Evolutionary conservation across 805 yeast species (phyloP), one percentile per base, ranked within the genome.

Genomic region (Saturnispora halmiae): DNA sequence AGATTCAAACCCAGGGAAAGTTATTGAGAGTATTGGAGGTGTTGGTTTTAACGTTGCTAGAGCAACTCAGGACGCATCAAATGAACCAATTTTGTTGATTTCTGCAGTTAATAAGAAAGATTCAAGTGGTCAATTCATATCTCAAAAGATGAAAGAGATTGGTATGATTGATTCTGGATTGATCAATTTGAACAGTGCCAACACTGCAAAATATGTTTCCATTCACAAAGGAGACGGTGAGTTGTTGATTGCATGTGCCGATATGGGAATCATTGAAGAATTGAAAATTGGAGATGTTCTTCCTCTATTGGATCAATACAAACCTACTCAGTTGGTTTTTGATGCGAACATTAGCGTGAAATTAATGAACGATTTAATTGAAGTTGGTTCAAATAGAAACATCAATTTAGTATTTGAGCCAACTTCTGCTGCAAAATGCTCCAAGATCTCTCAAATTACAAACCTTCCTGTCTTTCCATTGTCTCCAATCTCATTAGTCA

Each of bases 11-110:
- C 92, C 92, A 0, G 87, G 92, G 0, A 54, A 51, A 0, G 38
- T 45, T 1, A 67, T 74, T 5, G 51, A 58, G 1, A 67, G 77
- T 2, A 55, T 84, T 7, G 96, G 95, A 1, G 96, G 95, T 1
- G 95, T 86, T 2, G 96, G 86, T 0, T 78, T 72, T 55, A 86
- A 87, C 51, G 77, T 86, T 13, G 77, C 84, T 0, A 52, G 72
- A n/a, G 90, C 92, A 0, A 45, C 48, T 3, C 36, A 44, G 2
- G 54, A 46, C 37, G 49, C 47, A 3, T 51, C 46, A n/a, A 26
- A 54, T 0, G 49, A 63, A 1, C 65, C 54, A 2, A 44, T 52
- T 1, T 31, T 56, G 14, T 47, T 84, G 25, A 58, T 85, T 0
- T 74, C 87, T 0, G 66, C 70, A 4, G 65, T 84, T 5, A 86